Base-by-base conservation (phyloP, 2,329 filamentous ascomycete genomes). In the Leptodontidium sp. region DNA sequence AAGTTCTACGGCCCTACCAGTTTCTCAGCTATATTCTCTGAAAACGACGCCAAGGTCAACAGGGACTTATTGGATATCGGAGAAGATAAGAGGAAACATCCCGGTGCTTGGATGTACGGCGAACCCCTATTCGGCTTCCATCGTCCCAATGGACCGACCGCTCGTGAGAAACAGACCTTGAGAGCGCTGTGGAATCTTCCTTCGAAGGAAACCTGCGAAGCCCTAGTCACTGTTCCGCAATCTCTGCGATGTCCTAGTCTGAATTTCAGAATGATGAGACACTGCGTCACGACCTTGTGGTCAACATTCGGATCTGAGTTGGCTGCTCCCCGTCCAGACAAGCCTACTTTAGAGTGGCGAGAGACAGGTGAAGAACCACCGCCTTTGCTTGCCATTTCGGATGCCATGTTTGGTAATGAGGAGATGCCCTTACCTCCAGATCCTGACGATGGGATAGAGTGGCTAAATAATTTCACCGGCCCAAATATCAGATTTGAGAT, bases 401-500 rank as follows among this genome's bases (percentile, higher is more conserved):
- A 76, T 58, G 64, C 73, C 0, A 65, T 77, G 17, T 75, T 75
- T 50, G 70, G 72, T 17, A 77, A 75, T 53, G 75, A 76, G 58
- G 75, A 76, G 40, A 66, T 38, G 14, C 73, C 74, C 21, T 57
- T 77, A 29, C 71, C 70, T 8, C 64, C 72, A 14, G 65, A 70
- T 29, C 75, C 75, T 7, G 73, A 74, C 50, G 73, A 77, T 71
- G 73, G 72, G 3, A 45, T 73, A 2, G 74, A 74, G 38, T 77
- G 76, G 75, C 58, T 77, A 2, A 65, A 77, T 21, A 76, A 73
- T 6, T 78, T 77, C 53, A 73, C 64, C 7, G 77, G 77, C 2
- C 52, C 65, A 2, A 76, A 78, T 43, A 40, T 78, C 11, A 67
- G 75, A 15, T 74, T 77, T 61, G 77, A 78, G 55, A 73, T 75